These are phyloP conservation scores for Hypocreales sp. DNA, from an alignment of 2,329 filamentous ascomycete species.

Conservation along the genomic window DNA sequence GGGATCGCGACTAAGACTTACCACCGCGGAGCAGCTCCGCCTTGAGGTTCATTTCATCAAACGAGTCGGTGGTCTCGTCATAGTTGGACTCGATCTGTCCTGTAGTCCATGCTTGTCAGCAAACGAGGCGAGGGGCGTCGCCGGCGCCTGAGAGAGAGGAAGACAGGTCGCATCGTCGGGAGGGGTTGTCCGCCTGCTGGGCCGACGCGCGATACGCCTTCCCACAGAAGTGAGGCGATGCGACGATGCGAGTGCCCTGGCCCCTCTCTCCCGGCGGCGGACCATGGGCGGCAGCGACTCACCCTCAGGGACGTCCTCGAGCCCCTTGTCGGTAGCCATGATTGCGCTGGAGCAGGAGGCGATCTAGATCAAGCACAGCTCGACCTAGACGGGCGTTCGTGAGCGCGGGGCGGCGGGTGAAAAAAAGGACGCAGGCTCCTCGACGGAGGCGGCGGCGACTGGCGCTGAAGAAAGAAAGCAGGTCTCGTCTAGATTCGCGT, in stretches of 20 bases:
- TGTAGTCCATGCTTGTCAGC: constrained; percentile 22
- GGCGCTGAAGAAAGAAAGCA: constrained; percentile 11
- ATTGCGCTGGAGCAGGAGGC: constrained; percentile 52
- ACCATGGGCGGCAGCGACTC: constrained; percentile 21
- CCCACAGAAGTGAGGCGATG: too few relatives aligned
- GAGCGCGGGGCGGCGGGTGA: constrained; percentile 22
- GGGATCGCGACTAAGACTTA: too few relatives aligned
- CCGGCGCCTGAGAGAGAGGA: too few relatives aligned
- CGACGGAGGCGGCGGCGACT: constrained; percentile 16
- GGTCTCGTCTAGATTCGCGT: constrained; percentile 34
- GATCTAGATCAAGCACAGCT: constrained; percentile 63
- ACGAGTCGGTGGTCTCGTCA: constrained; percentile 98
- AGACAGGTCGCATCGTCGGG: too few relatives aligned
- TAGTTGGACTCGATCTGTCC: constrained; percentile 99
- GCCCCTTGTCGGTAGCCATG: constrained; percentile 97
- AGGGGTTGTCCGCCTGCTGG: too few relatives aligned
- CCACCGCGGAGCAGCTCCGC: constrained; percentile 91
- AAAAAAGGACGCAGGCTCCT: constrained; percentile 22
- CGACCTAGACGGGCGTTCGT: constrained; percentile 45
- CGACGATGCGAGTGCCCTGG: too few relatives aligned
- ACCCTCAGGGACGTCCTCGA: constrained; percentile 96
- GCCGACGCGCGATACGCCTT: too few relatives aligned
- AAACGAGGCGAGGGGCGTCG: too few relatives aligned
- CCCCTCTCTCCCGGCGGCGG: background rate
- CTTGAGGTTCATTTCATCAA: constrained; percentile 97